phyloP scores from a whole-genome alignment of 2,329 filamentous ascomycete species.

The Pseudogymnoascus sp. region DNA sequence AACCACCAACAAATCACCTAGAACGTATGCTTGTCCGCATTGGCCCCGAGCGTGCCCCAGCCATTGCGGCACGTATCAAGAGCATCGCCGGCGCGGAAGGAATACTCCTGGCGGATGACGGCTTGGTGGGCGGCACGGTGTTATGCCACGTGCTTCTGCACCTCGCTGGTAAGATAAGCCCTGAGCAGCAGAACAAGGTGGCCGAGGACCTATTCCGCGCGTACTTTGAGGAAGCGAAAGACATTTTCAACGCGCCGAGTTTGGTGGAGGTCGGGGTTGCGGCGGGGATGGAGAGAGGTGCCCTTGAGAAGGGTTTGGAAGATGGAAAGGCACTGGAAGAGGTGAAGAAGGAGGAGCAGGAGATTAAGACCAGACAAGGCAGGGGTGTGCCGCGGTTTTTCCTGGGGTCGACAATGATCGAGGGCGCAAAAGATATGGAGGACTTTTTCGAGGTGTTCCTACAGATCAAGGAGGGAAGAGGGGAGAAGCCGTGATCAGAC shows the following conservation, averaged over 20 bases:
- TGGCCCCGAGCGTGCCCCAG: neutral
- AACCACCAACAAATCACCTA: neutral
- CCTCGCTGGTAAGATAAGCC: neutral
- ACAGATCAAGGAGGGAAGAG: slow-evolving; percentile 23
- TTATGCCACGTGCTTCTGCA: neutral
- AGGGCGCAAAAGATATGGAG: neutral
- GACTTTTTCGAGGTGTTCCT: neutral
- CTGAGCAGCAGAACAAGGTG: slow-evolving; percentile 44
- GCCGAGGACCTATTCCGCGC: slow-evolving; percentile 55
- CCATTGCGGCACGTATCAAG: neutral
- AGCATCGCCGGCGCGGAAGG: neutral
- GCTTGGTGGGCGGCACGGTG: neutral
- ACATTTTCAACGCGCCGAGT: slow-evolving; percentile 46
- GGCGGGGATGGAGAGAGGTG: slow-evolving; percentile 39
- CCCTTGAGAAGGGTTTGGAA: slow-evolving; percentile 47
- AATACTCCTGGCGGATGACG: neutral
- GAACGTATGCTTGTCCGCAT: neutral
- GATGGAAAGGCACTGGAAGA: slow-evolving; percentile 42
- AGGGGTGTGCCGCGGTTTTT: neutral
- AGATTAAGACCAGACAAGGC: slow-evolving; percentile 34
- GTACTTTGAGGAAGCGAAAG: slow-evolving; percentile 57
- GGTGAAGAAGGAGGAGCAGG: slow-evolving; percentile 47
- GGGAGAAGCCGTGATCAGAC: slow-evolving; percentile 42
- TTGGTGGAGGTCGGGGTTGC: neutral
- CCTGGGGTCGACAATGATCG: neutral